These are phyloP conservation scores for Crithidia fasciculata DNA, from an alignment of 208 protist species.

Conservation along the genomic window DNA sequence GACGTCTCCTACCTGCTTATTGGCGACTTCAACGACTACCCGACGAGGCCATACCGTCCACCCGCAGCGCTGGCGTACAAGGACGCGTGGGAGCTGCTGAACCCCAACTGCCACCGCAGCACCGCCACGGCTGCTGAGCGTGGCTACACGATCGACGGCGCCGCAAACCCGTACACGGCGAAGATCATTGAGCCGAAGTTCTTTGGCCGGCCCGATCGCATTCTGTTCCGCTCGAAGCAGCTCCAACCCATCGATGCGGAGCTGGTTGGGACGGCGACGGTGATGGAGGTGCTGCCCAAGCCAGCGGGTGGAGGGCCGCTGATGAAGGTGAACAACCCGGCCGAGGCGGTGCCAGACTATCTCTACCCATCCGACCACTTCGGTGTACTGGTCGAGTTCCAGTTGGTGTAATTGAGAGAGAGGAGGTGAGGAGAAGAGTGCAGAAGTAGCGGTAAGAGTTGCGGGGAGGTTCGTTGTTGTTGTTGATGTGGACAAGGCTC, in stretches of 20 bases:
- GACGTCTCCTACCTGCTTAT: constrained; percentile 39
- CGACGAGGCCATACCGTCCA: constrained; percentile 42
- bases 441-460: too few species aligned
- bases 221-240: constrained; percentile 45
- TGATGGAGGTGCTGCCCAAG: constrained; percentile 29
- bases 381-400: constrained; percentile 59
- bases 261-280: constrained; percentile 51
- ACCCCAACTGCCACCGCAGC: constrained; percentile 26
- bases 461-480: too few species aligned
- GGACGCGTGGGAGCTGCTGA: constrained; percentile 52
- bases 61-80: constrained; percentile 45
- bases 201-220: constrained; percentile 60
- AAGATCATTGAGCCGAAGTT: constrained; percentile 70
- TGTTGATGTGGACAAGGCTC: too few species aligned
- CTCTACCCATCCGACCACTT: constrained; percentile 67
- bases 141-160: constrained; percentile 66
- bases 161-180: constrained; percentile 44
- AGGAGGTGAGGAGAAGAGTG: neutral
- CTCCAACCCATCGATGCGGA: constrained; percentile 52
- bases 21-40: constrained; percentile 68
- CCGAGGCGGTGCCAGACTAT: constrained; percentile 52
- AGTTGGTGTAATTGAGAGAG: constrained; percentile 35
- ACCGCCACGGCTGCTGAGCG: constrained; percentile 22
- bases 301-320: constrained; percentile 8
- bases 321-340: constrained; percentile 40